Percentiles rank a stretch among this genome's conserved stretches.
These are phyloP conservation scores for Allium fistulosum DNA, from an alignment of 106 monocot species.

Conservation along the genomic window DNA sequence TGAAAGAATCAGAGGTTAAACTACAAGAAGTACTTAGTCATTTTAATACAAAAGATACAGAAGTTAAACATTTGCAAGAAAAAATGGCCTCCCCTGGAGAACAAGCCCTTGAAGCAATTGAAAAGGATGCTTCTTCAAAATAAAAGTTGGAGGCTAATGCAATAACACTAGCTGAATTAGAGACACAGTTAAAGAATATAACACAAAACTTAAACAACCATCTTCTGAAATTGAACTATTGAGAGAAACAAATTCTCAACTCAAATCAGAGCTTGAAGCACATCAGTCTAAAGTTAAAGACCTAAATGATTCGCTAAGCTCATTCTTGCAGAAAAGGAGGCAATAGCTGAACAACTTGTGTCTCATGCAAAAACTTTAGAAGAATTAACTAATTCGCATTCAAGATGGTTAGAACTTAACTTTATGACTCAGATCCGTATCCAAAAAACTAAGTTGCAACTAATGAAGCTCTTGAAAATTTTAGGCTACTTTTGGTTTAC, in stretches of 20 bases:
- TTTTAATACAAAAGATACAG: slow-evolving; percentile 55
- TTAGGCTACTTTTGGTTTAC: too few species aligned
- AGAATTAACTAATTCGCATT: slow-evolving; percentile 42
- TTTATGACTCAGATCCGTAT: slow-evolving; percentile 39
- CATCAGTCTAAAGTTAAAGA: slow-evolving; percentile 35
- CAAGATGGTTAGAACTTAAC: slow-evolving; percentile 50
- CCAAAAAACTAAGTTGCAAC: slow-evolving; percentile 42
- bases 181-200: slow-evolving; percentile 31
- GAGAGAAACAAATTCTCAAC: slow-evolving; percentile 28
- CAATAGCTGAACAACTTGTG: slow-evolving; percentile 34
- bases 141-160: slow-evolving; percentile 51
- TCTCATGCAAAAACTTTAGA: slow-evolving; percentile 37
- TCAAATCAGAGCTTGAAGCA: slow-evolving; percentile 51
- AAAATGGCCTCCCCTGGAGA: slow-evolving; percentile 39
- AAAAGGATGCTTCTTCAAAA: slow-evolving; percentile 41
- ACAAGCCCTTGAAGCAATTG: slow-evolving; percentile 27
- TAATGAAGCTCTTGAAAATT: slow-evolving; percentile 50
- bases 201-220: slow-evolving; percentile 27
- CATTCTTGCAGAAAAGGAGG: slow-evolving; percentile 54
- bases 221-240: slow-evolving; percentile 43
- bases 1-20: slow-evolving; percentile 62
- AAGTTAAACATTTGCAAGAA: slow-evolving; percentile 35
- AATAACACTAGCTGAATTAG: slow-evolving; percentile 17
- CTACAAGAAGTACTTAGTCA: slow-evolving; percentile 29
- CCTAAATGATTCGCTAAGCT: slow-evolving; percentile 31